Base-by-base conservation (phyloP, 495 filamentous ascomycete species). In the Aspergillus affinis region DNA sequence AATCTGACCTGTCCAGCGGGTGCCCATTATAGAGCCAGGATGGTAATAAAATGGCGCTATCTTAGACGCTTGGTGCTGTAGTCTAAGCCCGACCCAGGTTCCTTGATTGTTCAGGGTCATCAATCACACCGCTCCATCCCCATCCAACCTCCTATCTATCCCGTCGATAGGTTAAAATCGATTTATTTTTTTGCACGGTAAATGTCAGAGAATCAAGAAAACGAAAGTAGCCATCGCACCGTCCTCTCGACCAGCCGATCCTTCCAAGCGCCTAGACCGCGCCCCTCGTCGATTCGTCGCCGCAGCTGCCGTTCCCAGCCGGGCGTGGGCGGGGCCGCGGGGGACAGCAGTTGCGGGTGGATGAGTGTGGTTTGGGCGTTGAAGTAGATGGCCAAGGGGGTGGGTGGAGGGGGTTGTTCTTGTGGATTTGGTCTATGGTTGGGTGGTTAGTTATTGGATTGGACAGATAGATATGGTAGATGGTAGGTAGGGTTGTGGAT, bases 381-480 rank as follows among this genome's bases (percentile, higher is more conserved):
- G 58, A 66, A 66, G 54, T 62, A 66, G 46, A 53, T 60, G 10
- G 45, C 46, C 3, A 66, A 30, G 5, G 60, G 56, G 32, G 59
- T 48, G 2, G 19, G 17, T 0, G 30, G 30, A 8, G 6, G 30
- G 30, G 30, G 30, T 32, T 29, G 7, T n/a, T 10, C 20, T n/a
- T 20, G 18, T 20, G 29, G 3, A 17, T 30, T 30, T 21, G n/a
- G 5, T 44, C 41, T 26, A n/a, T 51, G 52, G 56, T 46, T 18
- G 26, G 20, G 4, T 29, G 12, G 20, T 10, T 58, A 23, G 45
- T 29, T 32, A n/a, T 10, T 41, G 36, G 4, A 32, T 32, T 36
- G 4, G 61, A 9, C 21, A 4, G 30, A 47, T 27, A 41, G 48
- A 27, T 48, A 29, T 45, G 45, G 48, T 17, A 49, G 7, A 53